Percentiles rank a stretch among this genome's conserved stretches.
Conservation (phyloP, 805 yeast genomes). For the Wickerhamomyces kurtzmanii region DNA sequence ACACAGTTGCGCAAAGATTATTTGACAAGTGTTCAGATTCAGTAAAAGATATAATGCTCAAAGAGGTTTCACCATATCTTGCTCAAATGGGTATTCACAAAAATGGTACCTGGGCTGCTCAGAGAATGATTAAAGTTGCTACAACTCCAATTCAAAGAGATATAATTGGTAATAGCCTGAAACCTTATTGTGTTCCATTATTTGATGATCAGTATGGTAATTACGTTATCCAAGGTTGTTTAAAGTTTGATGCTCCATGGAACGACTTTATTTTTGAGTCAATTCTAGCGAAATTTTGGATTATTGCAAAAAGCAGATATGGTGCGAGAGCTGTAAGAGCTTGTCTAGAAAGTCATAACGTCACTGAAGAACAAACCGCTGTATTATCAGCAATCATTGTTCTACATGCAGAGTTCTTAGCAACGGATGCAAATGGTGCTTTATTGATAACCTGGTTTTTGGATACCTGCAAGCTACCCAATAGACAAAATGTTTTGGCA, state of each 20-base stretch:
- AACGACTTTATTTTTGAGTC: conserved; percentile 85
- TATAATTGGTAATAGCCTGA: conserved; percentile 58
- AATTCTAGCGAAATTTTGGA: conserved; percentile 66
- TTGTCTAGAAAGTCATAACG: conserved; percentile 71
- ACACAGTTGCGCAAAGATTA: conserved; percentile 88
- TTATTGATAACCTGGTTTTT: conserved; percentile 87
- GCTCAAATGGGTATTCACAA: conserved; percentile 93
- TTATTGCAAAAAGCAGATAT: conserved; percentile 78
- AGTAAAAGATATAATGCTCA: conserved; percentile 72
- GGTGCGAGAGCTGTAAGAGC: conserved; percentile 96
- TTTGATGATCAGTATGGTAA: conserved; percentile 96
- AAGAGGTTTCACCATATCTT: conserved; percentile 65
- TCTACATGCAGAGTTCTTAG: conserved; percentile 67
- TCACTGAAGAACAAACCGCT: conserved; percentile 57
- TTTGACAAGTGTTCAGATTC: conserved; percentile 64
- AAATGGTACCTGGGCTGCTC: conserved; percentile 99
- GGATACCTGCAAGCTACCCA: conserved; percentile 66
- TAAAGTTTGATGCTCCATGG: conserved; percentile 83
- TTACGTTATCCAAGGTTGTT: conserved; percentile 90
- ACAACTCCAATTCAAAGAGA: conserved; percentile 51
- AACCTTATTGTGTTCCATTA: conserved; percentile 74
- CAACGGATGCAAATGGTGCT: conserved; percentile 81
- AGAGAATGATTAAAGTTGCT: conserved; percentile 79
- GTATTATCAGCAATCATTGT: conserved; percentile 72
- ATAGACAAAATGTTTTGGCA: conserved; percentile 58